Evolutionary conservation across 2,329 filamentous ascomycete genomes (phyloP), one percentile per base, ranked within the genome.

Genomic region (Pleurostoma richardsiae): DNA sequence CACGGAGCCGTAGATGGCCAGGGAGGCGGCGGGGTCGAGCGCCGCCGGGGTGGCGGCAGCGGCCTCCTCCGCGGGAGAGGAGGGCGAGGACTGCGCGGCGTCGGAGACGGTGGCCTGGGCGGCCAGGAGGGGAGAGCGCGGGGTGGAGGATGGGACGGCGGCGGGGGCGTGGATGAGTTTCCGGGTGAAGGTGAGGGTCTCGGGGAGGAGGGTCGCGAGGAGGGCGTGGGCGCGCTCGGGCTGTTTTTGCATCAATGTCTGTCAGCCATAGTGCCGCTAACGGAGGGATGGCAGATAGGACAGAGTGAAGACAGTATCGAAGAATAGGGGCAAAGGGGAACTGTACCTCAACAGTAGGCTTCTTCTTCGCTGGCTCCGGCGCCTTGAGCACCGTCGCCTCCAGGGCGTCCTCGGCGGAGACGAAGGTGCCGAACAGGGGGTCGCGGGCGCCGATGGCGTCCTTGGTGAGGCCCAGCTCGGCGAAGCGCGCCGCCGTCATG

Each of bases 1-100:
- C 5, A 73, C 71, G 43, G 70, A 72, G 39, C 71, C 70, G 53
- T 67, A 72, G 48, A 74, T 72, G 49, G 64, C 55, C 26, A 49
- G 43, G 8, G 28, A 42, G 33, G 10, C 19, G 6, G 45, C 39
- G 40, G 30, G 29, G 41, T 46, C 45, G 10, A 41, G 30, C 11
- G 46, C 11, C 31, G 46, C 31, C 39, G 45, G 46, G 29, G 29
- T 30, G 36, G 44, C 46, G 29, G 50, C 41, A 8, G 48, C 29
- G 4, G 45, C 52, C 3, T 54, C 44, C 29, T 51, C 44, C 29
- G 55, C 30, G 30, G 50, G 19, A 19, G 46, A 43, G 29, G 56
- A 47, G n/a, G 44, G 30, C 30, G 50, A 48, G 10, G 55, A 30
- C 3, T 40, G 4, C 26, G 45, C 44, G 27, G 30, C 29, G 29